These are phyloP conservation scores for Rhizopogon sp. DNA, from an alignment of 768 basidiomycete species.

Conservation along the genomic window DNA sequence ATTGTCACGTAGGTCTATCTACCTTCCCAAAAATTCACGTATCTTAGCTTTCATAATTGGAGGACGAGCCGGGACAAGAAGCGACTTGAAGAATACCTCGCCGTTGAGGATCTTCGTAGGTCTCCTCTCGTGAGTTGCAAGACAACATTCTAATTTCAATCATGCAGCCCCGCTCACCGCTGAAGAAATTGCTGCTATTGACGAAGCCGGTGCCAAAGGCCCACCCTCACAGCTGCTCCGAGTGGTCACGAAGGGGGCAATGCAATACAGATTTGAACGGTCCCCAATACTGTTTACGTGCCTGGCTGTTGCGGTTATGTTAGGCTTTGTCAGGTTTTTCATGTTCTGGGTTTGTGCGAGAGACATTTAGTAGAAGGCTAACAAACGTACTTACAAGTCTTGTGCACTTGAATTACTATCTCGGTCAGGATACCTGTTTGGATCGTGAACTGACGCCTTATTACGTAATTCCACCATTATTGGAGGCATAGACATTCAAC, in stretches of 20 bases:
- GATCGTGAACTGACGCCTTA: no score
- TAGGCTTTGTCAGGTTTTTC: neutral
- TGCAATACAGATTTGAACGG: neutral
- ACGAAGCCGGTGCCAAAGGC: slow-evolving; percentile 54
- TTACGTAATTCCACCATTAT: no score
- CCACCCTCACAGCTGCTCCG: slow-evolving; percentile 25
- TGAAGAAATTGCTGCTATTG: slow-evolving; percentile 59
- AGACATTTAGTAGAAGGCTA: neutral
- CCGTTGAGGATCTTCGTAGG: slow-evolving; percentile 52
- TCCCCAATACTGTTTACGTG: neutral
- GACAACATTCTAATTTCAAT: neutral
- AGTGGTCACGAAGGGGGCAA: neutral
- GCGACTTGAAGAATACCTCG: slow-evolving; percentile 65
- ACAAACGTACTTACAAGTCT: neutral
- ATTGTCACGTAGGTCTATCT: slow-evolving; percentile 52
- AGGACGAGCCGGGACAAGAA: slow-evolving; percentile 59
- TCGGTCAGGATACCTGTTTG: neutral
- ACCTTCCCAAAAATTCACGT: neutral
- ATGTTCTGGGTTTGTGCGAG: neutral
- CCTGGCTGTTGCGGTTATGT: neutral
- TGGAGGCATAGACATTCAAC: no score
- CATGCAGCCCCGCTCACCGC: slow-evolving; percentile 44
- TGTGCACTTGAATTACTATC: neutral
- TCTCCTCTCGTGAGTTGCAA: neutral
- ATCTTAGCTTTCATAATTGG: neutral